Evolutionary conservation across 352 stramenopile genomes (phyloP), one percentile per base, ranked within the genome.

Genomic region (Globisporangium parvum): DNA sequence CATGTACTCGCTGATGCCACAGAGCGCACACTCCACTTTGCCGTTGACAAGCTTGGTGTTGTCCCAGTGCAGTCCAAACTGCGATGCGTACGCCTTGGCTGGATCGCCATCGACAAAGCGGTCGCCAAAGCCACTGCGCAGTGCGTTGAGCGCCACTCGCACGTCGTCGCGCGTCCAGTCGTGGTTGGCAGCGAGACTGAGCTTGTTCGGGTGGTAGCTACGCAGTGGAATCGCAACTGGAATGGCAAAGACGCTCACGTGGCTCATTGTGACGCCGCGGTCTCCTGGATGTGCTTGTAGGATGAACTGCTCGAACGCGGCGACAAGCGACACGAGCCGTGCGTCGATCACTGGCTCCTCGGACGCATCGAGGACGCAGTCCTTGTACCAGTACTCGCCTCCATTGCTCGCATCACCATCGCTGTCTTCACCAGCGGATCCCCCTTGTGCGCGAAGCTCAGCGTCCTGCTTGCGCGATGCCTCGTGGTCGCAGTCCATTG

Each of bases 41-140:
- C 37, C 21, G 17, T 24, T n/a, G 6, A 31, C 37, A 4, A 55
- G 14, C 15, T 21, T 35, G 20, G 15, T 20, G 17, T 48, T 47
- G 15, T 55, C 51, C 51, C 51, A 55, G 24, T 55, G 51, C 37
- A 28, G 23, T 26, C 37, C 37, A 24, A 55, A 24, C 15, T n/a
- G 15, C 3, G 51, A 40, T 15, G 35, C 23, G 15, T 14, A 31
- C 2, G 37, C 17, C 11, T 39, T 14, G 17, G 14, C 9, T n/a
- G 21, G 23, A 23, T 57, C 42, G 18, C 24, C 18, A 2, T 47
- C 35, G 20, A 35, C 23, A 20, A 55, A 55, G 2, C 35, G 49
- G 41, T 54, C 20, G 33, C 49, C 48, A 41, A 53, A 47, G 48
- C 18, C 10, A 2, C 18, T n/a, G 33, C 23, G 26, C n/a, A 53